Base-by-base conservation (phyloP, 345 rosid species). In the Eucalyptus leucophloia region DNA sequence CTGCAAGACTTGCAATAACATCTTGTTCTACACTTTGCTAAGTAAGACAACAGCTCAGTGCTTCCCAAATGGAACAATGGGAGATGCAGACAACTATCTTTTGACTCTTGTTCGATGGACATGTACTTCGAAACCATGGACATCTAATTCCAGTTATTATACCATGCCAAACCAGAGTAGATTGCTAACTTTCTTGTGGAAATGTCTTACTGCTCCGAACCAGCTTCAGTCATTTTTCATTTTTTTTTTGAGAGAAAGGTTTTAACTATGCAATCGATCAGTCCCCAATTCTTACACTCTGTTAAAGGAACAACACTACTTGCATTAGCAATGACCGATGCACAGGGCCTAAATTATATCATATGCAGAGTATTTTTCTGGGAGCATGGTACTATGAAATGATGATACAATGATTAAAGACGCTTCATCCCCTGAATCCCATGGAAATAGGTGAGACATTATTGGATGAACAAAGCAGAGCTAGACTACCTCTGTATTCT, bases 401-500 rank as follows among this genome's bases (percentile, higher is more conserved):
- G 45, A 72, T 21, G 45, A 37, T 37, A 19, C 45, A 72, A 6
- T 21, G 45, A 72, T 72, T 10, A 19, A 32, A 32, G 81, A 69
- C 34, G 42, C 37, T 4, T 69, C 81, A 9, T 10, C 45, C 12
- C 83, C 83, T 37, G 83, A 72, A 40, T 72, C 28, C 3, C 82
- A 37, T 37, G 82, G 82, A 72, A 19, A 72, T 72, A 72, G 81
- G 81, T 34, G 28, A 72, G 26, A 77, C 28, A 86, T 19, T 5
- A 87, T 13, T 23, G 30, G 67, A 62, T 34, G 40, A 86, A 42
- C 83, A 85, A 88, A 88, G 56, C 50, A 77, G 86, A 81, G 88
- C 77, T 88, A 80, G 69, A 77, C 47, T 89, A 94, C 95, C 96
- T 95, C 95, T 60, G 97, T 93, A 86, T 95, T 95, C 77, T 95